Base-by-base conservation (phyloP, 129 eudicot species). In the Oenanthe sinensis region DNA sequence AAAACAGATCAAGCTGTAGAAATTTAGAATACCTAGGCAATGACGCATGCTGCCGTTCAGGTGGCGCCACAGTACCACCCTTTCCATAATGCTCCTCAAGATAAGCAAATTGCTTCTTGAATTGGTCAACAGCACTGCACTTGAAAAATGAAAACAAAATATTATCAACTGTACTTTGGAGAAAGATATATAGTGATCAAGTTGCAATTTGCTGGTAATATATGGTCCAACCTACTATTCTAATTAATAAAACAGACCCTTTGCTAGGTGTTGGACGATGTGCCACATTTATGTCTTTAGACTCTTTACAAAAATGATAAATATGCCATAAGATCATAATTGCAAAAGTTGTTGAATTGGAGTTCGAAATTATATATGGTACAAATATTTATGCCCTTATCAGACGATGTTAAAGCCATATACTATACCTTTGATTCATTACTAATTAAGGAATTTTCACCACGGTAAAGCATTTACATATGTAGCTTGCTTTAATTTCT, bases 31-130 rank as follows among this genome's bases (percentile, higher is more conserved):
- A 94, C 98, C 98, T 89, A 20, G 98, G 98, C 75, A 91, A 83
- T 52, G 95, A 91, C 33, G 97, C 85, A 58, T 94, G 98, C 82
- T 94, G 97, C 81, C 98, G 89, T 79, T 94, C 98, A 16, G 89
- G 88, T 72, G 97, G 93, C 39, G 90, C 88, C 84, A 85, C 93
- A 17, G 86, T 39, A 62, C 91, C 89, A 65, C 96, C 97, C 55
- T 94, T 94, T 74, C 97, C 95, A 80, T 94, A 94, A 85, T 88
- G 98, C 84, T 94, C 98, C 87, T 94, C 98, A 58, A 94, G 97
- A 84, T 88, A 88, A 46, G 98, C 98, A 89, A 94, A 94, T 85
- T 94, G 98, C 85, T 94, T 94, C 91, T 94, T 94, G 42, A 94
- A 94, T 82, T 94, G 93, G 84, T 94, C 98, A 80, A 94, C 98